Evolutionary conservation across 306 rosid genomes (phyloP).

Genomic region (Casuarina equisetifolia): DNA sequence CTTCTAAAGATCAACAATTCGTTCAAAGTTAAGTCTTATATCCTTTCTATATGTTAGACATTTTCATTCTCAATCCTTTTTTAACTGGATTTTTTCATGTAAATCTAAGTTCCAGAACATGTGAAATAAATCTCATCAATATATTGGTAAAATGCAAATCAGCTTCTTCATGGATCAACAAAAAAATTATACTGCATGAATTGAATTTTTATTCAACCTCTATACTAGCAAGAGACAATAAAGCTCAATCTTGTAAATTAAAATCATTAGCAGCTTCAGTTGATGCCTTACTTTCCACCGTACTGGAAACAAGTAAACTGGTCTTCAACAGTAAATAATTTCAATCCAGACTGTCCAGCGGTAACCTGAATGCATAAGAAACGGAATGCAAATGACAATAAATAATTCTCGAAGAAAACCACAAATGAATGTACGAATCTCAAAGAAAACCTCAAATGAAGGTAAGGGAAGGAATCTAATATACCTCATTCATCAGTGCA

Average conservation of each 20-base stretch:
- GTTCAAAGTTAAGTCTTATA: neutral
- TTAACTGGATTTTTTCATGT: neutral
- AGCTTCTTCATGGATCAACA: neutral
- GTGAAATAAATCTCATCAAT: neutral
- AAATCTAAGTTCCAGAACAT: neutral
- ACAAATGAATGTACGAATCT: slow-evolving; percentile 20
- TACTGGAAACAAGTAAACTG: slow-evolving; percentile 65
- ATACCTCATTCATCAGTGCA: slow-evolving; percentile 54
- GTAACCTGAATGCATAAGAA: slow-evolving; percentile 46
- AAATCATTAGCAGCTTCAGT: slow-evolving; percentile 26
- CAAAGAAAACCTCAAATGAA: slow-evolving; percentile 20
- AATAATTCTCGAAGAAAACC: neutral
- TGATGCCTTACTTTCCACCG: slow-evolving; percentile 44
- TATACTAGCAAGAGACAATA: neutral
- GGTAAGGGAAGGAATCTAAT: slow-evolving; percentile 5
- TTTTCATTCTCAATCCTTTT: neutral
- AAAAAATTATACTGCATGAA: neutral
- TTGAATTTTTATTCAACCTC: neutral
- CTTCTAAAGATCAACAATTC: neutral
- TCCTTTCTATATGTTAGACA: neutral
- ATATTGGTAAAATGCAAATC: neutral
- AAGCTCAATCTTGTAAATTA: slow-evolving; percentile 1
- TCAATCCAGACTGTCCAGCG: slow-evolving; percentile 45
- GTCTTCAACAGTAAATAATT: slow-evolving; percentile 42
- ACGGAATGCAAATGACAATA: neutral